phyloP scores from a whole-genome alignment of 2,329 filamentous ascomycete genomes.

The Calonectria crousiana region DNA sequence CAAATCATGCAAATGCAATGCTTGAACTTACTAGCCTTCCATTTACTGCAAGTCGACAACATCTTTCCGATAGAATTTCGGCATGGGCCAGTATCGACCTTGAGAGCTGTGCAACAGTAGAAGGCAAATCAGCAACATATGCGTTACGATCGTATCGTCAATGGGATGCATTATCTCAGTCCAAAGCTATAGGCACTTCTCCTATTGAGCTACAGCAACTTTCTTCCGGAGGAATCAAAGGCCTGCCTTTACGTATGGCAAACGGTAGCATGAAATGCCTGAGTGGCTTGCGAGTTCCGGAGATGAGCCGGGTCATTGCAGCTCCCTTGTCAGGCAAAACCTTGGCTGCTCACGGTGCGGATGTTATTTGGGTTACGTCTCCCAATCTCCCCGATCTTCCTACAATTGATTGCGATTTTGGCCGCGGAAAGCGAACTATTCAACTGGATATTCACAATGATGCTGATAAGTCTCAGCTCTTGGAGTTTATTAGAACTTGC shows the following conservation, averaged over 20 bases:
- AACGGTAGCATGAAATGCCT: constrained; percentile 51
- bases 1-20: not conserved
- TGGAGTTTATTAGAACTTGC: not conserved
- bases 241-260: too few relatives aligned
- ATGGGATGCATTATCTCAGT: constrained; percentile 46
- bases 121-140: not conserved
- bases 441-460: constrained; percentile 69
- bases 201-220: constrained; percentile 60
- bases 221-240: too few relatives aligned
- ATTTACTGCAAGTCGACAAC: not conserved
- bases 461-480: not conserved
- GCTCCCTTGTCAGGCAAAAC: constrained; percentile 76
- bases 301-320: constrained; percentile 79
- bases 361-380: constrained; percentile 77
- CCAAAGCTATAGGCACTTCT: constrained; percentile 55
- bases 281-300: constrained; percentile 75
- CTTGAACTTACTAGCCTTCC: not conserved
- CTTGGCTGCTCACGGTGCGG: constrained; percentile 78
- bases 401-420: constrained; percentile 75
- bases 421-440: constrained; percentile 74
- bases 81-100: not conserved
- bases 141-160: not conserved
- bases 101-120: not conserved
- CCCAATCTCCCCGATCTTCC: constrained; percentile 73
- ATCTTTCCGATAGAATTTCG: not conserved